phyloP scores from a whole-genome alignment of 2,329 filamentous ascomycete genomes.

The Talaromyces atroroseus region DNA sequence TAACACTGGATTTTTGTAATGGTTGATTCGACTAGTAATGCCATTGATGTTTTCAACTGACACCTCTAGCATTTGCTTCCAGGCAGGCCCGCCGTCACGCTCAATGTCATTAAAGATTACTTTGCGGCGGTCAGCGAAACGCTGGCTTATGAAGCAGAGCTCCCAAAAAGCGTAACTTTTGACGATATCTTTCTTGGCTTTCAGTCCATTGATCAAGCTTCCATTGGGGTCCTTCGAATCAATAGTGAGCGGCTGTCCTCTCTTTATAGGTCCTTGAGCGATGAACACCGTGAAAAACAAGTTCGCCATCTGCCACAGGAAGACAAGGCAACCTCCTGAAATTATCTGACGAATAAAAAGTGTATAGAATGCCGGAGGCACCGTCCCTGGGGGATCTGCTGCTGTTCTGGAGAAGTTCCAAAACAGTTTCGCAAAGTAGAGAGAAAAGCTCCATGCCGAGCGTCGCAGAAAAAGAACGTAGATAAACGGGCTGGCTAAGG shows the following conservation, averaged over 20 bases:
- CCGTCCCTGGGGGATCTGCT: conserved; percentile 50
- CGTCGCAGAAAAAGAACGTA: conserved; percentile 61
- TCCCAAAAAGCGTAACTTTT: conserved; percentile 90
- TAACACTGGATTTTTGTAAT: conserved; percentile 46
- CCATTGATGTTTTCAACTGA: conserved; percentile 65
- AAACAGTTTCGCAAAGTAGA: conserved; percentile 65
- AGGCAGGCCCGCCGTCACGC: conserved; percentile 70
- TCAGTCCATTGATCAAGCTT: conserved; percentile 76
- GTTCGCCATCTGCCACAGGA: conserved; percentile 74
- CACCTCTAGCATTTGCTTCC: conserved; percentile 68
- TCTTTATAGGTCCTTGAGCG: conserved; percentile 74
- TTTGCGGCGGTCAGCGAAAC: conserved; percentile 68
- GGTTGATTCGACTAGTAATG: conserved; percentile 63
- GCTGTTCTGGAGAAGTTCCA: conserved; percentile 70
- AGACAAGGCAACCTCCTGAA: conserved; percentile 61
- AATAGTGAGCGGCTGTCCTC: conserved; percentile 72
- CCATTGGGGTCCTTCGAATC: conserved; percentile 90
- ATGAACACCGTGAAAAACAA: conserved; percentile 74
- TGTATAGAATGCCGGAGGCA: conserved; percentile 53
- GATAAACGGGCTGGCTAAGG: conserved; percentile 47
- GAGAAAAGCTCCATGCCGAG: conserved; percentile 62
- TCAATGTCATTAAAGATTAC: conserved; percentile 84
- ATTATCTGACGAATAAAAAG: conserved; percentile 53
- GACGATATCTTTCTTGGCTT: conserved; percentile 72
- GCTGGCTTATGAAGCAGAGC: conserved; percentile 69